These are phyloP conservation scores for Amanita subjunquillea DNA, from an alignment of 768 basidiomycete genomes.

Conservation along the genomic window DNA sequence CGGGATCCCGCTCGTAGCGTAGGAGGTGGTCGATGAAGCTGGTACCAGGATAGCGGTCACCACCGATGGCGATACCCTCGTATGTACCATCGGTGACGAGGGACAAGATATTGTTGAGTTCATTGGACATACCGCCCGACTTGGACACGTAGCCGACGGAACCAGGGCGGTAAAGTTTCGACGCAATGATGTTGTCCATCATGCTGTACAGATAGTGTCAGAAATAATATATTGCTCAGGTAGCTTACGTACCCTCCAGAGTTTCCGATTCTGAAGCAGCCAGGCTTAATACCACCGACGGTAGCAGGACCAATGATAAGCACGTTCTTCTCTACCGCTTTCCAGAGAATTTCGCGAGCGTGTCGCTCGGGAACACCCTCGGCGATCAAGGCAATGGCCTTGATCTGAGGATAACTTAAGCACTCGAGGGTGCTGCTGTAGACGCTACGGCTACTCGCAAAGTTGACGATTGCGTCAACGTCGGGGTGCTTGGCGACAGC, in stretches of 20 bases:
- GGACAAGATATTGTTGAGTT: conserved; percentile 99
- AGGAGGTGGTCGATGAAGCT: conserved; percentile 99
- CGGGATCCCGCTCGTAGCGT: conserved; percentile 93
- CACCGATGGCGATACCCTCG: conserved; percentile 99
- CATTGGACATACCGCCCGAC: conserved; percentile 99
- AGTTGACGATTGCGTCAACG: conserved; percentile 97
- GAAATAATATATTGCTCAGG: neutral
- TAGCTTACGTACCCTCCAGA: conserved; percentile 72
- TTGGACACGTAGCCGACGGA: conserved; percentile 99
- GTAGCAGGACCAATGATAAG: conserved; percentile 94
- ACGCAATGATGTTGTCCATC: conserved; percentile 99
- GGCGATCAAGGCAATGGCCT: conserved; percentile 83
- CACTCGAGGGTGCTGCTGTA: conserved; percentile 95
- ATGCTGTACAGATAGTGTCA: conserved; percentile 40
- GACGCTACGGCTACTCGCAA: conserved; percentile 88
- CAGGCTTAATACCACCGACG: conserved; percentile 98
- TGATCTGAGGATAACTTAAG: conserved; percentile 48
- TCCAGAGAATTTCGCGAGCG: conserved; percentile 89
- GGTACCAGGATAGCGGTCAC: conserved; percentile 96
- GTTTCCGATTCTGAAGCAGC: conserved; percentile 99
- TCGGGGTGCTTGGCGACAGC: conserved; percentile 93
- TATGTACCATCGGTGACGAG: conserved; percentile 96
- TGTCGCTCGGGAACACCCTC: conserved; percentile 99
- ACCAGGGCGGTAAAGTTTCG: conserved; percentile 96
- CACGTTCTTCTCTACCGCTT: conserved; percentile 76